Percentiles rank a stretch among this genome's conserved stretches.
Evolutionary conservation across 106 monocot genomes (phyloP).

Genomic region (Allium sativum): DNA sequence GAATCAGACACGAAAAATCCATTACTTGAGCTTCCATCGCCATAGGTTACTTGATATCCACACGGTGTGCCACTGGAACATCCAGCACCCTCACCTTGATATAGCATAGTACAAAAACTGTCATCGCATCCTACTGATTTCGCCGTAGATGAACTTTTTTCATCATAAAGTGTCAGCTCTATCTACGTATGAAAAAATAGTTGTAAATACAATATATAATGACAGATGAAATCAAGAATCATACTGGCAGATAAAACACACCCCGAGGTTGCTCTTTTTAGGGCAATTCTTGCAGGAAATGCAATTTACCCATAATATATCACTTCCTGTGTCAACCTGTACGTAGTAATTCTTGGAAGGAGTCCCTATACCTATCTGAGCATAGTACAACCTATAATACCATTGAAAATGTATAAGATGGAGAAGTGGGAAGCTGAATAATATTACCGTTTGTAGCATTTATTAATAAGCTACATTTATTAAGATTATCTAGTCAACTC

Average conservation of each 20-base stretch:
- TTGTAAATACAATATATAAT: background rate
- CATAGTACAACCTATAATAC: conserved; percentile 16
- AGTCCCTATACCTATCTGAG: conserved; percentile 17
- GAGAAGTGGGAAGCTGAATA: no score
- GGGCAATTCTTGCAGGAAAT: conserved; percentile 14
- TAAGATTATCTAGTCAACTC: no score
- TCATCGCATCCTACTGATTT: conserved; percentile 44
- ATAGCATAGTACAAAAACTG: conserved; percentile 38
- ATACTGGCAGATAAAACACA: conserved; percentile 4
- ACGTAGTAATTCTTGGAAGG: conserved; percentile 14
- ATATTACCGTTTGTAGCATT: no score
- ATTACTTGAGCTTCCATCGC: conserved; percentile 73
- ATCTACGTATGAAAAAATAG: conserved; percentile 29
- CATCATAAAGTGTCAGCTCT: conserved; percentile 64
- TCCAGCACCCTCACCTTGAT: conserved; percentile 26
- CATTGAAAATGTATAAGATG: background rate
- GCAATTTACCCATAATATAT: conserved; percentile 17
- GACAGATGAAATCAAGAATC: background rate
- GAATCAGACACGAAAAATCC: conserved; percentile 56
- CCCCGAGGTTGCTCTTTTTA: conserved; percentile 15
- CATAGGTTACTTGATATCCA: conserved; percentile 62
- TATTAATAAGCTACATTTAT: no score
- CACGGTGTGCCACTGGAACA: conserved; percentile 39
- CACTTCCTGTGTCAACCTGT: conserved; percentile 22
- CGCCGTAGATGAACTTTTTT: conserved; percentile 34